phyloP scores from a whole-genome alignment of 2,329 filamentous ascomycete species.

The Pseudogymnoascus sp. region DNA sequence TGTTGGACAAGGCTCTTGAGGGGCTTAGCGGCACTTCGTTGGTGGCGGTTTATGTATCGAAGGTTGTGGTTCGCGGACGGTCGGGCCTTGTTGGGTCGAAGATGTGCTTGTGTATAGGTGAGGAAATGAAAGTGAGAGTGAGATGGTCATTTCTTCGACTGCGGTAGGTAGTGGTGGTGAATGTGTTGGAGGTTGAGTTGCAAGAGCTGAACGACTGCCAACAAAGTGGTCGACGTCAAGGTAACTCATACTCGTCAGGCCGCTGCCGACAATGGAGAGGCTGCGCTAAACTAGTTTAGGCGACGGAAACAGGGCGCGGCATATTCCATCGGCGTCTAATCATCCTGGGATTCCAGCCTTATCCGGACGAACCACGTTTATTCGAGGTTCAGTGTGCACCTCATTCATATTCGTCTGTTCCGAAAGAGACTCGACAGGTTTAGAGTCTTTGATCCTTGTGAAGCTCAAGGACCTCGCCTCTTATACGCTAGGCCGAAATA shows the following conservation, averaged over 20 bases:
- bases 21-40: conserved; percentile 1
- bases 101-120: conserved; percentile 10
- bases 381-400: neutral
- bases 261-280: neutral
- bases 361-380: conserved; percentile 2
- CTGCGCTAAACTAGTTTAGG: conserved; percentile 3
- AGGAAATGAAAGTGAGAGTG: conserved; percentile 5
- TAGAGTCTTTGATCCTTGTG: neutral
- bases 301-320: neutral
- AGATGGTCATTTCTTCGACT: conserved; percentile 10
- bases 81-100: neutral
- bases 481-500: neutral
- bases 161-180: conserved; percentile 3
- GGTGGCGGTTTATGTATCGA: conserved; percentile 9
- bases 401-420: neutral
- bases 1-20: conserved; percentile 13
- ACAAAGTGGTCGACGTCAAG: conserved; percentile 8
- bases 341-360: conserved; percentile 7
- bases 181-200: conserved; percentile 1
- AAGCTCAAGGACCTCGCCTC: neutral
- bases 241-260: conserved; percentile 5
- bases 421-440: neutral
- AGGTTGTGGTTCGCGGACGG: neutral
- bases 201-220: neutral
- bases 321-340: conserved; percentile 7